Conservation (phyloP, 2,329 filamentous ascomycete genomes). For the Stachybotrys elegans region DNA sequence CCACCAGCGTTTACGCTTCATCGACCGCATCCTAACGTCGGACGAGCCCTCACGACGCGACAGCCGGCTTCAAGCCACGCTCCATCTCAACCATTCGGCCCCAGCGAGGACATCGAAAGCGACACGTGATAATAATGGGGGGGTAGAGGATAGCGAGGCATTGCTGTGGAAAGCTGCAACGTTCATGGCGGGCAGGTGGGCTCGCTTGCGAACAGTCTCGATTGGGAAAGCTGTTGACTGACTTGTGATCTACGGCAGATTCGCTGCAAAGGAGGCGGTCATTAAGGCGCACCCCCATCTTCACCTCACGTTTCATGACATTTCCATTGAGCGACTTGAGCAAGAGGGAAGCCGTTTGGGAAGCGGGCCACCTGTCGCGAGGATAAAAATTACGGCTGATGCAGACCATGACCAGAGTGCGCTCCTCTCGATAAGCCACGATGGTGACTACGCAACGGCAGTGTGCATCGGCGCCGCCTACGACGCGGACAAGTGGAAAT, state of each 20-base stretch:
- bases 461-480: slow-evolving; percentile 55
- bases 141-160: slow-evolving; percentile 12
- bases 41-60: slow-evolving; percentile 23
- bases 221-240: background rate
- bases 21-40: slow-evolving; percentile 40
- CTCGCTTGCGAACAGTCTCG: background rate
- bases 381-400: slow-evolving; percentile 27
- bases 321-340: slow-evolving; percentile 37
- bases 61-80: slow-evolving; percentile 13
- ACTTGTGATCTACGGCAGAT: slow-evolving; percentile 44
- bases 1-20: slow-evolving; percentile 36
- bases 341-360: slow-evolving; percentile 20
- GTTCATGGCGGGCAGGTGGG: slow-evolving; percentile 30
- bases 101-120: slow-evolving; percentile 5
- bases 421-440: slow-evolving; percentile 79
- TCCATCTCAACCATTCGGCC: no score
- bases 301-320: slow-evolving; percentile 56
- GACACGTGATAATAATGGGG: no score
- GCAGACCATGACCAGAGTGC: slow-evolving; percentile 47
- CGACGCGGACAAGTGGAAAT: no score
- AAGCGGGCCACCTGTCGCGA: slow-evolving; percentile 38
- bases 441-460: slow-evolving; percentile 74
- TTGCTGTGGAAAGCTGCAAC: slow-evolving; percentile 28
- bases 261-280: slow-evolving; percentile 70
- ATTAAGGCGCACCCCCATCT: slow-evolving; percentile 66